Percentiles rank a stretch among this genome's conserved stretches.
These are phyloP conservation scores for Cardiospermum halicacabum DNA, from an alignment of 345 rosid genomes.

Conservation along the genomic window DNA sequence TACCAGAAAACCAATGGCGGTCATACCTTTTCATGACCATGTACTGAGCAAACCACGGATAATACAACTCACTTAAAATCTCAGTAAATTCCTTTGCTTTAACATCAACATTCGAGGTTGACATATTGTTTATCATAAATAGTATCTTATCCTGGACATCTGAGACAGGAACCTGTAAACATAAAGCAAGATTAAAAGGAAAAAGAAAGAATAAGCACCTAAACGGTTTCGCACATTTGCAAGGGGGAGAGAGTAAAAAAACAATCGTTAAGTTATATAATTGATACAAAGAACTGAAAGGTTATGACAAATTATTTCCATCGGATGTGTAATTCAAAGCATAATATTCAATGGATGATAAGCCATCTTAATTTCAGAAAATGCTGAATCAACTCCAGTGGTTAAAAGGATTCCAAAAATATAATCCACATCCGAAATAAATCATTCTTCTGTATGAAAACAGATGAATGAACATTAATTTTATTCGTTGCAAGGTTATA, in stretches of 20 bases:
- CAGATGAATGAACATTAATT: background rate
- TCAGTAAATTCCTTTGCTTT: slow-evolving; percentile 87
- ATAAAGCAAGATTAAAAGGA: slow-evolving; percentile 5
- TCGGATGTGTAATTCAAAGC: background rate
- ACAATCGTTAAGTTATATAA: background rate
- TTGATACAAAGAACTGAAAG: background rate
- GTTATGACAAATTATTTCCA: background rate
- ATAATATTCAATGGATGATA: background rate
- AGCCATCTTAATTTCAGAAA: background rate
- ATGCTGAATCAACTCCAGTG: background rate
- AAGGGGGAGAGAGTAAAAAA: background rate
- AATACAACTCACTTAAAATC: slow-evolving; percentile 65
- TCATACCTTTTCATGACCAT: slow-evolving; percentile 96
- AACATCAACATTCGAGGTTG: slow-evolving; percentile 65
- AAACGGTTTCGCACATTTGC: background rate
- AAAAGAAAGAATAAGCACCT: background rate
- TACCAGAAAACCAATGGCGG: background rate
- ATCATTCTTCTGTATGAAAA: background rate
- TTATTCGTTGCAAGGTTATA: background rate
- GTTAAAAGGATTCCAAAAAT: background rate
- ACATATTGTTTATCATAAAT: slow-evolving; percentile 82
- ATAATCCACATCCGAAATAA: background rate
- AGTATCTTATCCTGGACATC: slow-evolving; percentile 87
- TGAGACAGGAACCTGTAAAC: slow-evolving; percentile 69
- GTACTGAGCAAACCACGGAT: slow-evolving; percentile 97